phyloP scores from a whole-genome alignment of 176 grass and related monocot species.

The Avena atlantica region DNA sequence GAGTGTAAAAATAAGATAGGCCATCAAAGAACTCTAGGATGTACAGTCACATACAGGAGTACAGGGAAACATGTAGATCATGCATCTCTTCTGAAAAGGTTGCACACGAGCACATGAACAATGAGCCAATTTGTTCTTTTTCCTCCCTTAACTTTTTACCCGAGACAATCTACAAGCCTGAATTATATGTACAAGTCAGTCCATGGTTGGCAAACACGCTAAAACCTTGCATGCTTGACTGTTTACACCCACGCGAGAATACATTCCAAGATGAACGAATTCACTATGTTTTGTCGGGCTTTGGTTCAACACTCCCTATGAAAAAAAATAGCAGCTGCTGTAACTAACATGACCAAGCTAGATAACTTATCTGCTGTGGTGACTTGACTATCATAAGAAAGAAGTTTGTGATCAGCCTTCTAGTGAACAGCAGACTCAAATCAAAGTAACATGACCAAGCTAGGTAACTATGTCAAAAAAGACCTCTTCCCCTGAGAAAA shows the following conservation, averaged over 20 bases:
- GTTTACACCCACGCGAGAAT: slow-evolving; percentile 17
- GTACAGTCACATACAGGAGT: too few relatives aligned
- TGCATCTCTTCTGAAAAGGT: background rate
- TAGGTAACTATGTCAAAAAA: too few relatives aligned
- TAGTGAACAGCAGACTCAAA: background rate
- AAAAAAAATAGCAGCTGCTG: background rate
- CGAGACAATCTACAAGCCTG: slow-evolving; percentile 37
- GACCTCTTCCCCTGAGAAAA: too few relatives aligned
- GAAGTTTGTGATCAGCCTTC: background rate
- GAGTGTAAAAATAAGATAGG: too few relatives aligned
- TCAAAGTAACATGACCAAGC: background rate
- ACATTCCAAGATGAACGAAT: background rate
- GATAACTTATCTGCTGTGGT: background rate
- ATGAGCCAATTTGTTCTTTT: background rate
- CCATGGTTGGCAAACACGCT: slow-evolving; percentile 29
- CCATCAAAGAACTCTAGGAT: too few relatives aligned
- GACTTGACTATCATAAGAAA: background rate
- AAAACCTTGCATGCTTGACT: background rate
- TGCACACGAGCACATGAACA: background rate
- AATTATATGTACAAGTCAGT: slow-evolving; percentile 56
- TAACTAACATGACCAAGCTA: background rate
- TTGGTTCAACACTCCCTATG: slow-evolving; percentile 53
- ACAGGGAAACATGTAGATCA: background rate
- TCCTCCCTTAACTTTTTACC: background rate
- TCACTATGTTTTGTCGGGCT: slow-evolving; percentile 73